A percentile compares a stretch with the other conserved stretches of the same genome.
Evolutionary conservation across 106 monocot genomes (phyloP).

Genomic region (Apostasia ramifera): DNA sequence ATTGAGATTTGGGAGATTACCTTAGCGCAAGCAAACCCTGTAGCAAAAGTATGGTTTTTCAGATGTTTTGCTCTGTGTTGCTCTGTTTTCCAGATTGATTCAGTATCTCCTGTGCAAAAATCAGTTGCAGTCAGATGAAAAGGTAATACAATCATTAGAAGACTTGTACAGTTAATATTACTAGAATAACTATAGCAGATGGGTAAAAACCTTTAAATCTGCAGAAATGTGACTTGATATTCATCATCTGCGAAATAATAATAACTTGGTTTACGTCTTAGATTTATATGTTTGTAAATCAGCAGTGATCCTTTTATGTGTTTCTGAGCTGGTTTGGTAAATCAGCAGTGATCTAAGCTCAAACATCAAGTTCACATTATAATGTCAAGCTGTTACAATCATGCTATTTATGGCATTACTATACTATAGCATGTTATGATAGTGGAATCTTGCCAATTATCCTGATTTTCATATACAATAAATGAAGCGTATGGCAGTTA

Average conservation of each 20-base stretch:
- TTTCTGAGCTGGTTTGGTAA: no score
- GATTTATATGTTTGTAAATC: background rate
- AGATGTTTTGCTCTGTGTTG: conserved; percentile 50
- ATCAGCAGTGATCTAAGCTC: no score
- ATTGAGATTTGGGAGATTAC: conserved; percentile 22
- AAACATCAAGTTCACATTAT: no score
- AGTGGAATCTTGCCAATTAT: no score
- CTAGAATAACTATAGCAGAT: background rate
- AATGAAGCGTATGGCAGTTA: no score
- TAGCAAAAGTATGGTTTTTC: conserved; percentile 56
- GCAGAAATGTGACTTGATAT: background rate
- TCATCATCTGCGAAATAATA: background rate
- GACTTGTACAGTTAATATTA: background rate
- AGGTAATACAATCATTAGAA: background rate
- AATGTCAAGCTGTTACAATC: no score
- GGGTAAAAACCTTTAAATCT: background rate
- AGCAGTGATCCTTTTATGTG: no score
- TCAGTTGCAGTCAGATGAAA: background rate
- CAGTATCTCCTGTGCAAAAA: conserved; percentile 59
- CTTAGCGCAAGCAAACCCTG: conserved; percentile 77
- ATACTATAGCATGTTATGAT: no score
- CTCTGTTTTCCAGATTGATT: conserved; percentile 78
- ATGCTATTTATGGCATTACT: no score
- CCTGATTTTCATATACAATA: no score
- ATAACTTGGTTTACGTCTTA: no score